Conservation (phyloP, 768 basidiomycete genomes). For the Fomitopsis serialis region DNA sequence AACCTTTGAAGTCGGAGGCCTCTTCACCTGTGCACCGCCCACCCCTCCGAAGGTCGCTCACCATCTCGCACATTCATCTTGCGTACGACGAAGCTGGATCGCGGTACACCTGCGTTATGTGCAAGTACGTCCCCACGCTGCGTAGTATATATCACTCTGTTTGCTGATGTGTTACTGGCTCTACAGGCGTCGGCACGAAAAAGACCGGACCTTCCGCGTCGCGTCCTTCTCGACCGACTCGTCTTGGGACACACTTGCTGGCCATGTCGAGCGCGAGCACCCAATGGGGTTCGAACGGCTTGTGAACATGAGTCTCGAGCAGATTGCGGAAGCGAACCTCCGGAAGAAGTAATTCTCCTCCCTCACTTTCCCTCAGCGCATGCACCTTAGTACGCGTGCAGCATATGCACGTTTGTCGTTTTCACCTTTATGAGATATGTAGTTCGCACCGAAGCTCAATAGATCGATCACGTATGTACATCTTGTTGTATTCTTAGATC, state of each 20-base stretch:
- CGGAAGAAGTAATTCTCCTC: neutral
- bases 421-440: too few species aligned
- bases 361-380: too few species aligned
- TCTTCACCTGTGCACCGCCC: neutral
- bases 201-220: neutral
- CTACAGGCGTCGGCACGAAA: neutral
- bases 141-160: neutral
- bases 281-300: constrained; percentile 8
- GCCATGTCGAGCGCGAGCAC: constrained; percentile 15
- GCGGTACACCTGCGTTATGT: constrained; percentile 12
- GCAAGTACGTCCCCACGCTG: constrained; percentile 9
- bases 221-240: neutral
- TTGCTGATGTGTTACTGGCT: neutral
- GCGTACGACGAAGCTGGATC: constrained; percentile 9
- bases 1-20: neutral
- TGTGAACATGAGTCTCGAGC: constrained; percentile 4
- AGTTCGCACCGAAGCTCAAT: too few species aligned
- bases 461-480: too few species aligned
- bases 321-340: constrained; percentile 6
- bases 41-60: neutral
- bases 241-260: constrained; percentile 10
- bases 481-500: too few species aligned
- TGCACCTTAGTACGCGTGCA: too few species aligned
- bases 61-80: constrained; percentile 13
- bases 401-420: too few species aligned